These are phyloP conservation scores for Leishmania guyanensis DNA, from an alignment of 208 protist species.

Conservation along the genomic window DNA sequence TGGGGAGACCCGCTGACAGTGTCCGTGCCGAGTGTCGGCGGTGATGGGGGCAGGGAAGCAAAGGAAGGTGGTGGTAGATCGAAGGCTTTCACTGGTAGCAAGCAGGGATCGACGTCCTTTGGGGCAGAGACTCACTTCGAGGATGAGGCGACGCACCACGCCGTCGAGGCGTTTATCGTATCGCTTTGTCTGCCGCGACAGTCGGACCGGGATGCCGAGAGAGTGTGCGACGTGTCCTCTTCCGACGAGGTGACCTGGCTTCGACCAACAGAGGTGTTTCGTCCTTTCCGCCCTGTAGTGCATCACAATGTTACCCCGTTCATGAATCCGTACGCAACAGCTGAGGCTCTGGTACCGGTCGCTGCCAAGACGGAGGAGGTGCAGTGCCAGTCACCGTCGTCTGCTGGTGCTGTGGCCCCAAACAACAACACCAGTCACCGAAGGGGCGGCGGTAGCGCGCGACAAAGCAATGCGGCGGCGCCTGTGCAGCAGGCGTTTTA, in stretches of 20 bases:
- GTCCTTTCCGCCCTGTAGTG: constrained; percentile 90
- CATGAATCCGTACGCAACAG: constrained; percentile 69
- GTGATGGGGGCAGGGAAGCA: constrained; percentile 6
- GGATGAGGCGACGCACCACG: constrained; percentile 7
- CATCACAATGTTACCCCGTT: constrained; percentile 86
- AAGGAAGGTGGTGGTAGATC: constrained; percentile 2
- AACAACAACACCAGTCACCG: constrained; percentile 1
- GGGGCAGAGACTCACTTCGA: constrained; percentile 19
- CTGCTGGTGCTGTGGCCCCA: neutral
- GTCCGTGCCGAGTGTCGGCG: neutral
- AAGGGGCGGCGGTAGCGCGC: neutral
- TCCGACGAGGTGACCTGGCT: constrained; percentile 53
- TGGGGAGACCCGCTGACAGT: constrained; percentile 61
- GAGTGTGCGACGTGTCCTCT: neutral
- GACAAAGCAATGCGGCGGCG: constrained; percentile 13
- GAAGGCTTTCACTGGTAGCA: constrained; percentile 1
- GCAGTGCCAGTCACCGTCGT: constrained; percentile 16
- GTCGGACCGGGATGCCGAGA: neutral
- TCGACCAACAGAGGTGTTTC: constrained; percentile 67
- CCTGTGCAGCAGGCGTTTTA: constrained; percentile 42
- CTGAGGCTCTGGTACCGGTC: constrained; percentile 31
- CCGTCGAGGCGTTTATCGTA: constrained; percentile 21
- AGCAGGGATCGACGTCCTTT: neutral
- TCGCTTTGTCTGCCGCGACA: neutral
- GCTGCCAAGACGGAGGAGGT: constrained; percentile 47